These are phyloP conservation scores for Solanum verrucosum DNA, from an alignment of 257 asterid genomes.

Conservation along the genomic window DNA sequence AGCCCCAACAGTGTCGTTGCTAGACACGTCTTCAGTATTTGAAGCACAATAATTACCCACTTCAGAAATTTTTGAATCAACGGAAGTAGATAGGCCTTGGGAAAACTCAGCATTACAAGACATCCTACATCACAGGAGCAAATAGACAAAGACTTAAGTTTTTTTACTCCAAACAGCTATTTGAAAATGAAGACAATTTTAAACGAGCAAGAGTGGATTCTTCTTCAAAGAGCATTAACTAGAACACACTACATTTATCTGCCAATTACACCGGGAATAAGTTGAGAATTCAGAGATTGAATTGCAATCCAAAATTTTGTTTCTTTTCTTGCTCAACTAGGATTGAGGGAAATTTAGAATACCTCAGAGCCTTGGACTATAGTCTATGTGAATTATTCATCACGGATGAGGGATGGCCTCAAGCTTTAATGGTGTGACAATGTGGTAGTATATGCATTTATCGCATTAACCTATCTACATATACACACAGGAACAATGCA, in stretches of 20 bases:
- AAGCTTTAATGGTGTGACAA: background rate
- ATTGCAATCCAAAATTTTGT: background rate
- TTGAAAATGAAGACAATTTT: background rate
- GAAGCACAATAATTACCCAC: conserved; percentile 14
- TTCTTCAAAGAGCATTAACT: background rate
- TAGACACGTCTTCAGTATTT: conserved; percentile 12
- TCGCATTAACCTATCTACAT: background rate
- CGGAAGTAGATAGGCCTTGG: conserved; percentile 13
- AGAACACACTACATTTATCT: background rate
- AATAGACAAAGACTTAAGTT: background rate
- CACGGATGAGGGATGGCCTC: background rate
- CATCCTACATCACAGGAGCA: background rate
- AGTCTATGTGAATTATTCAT: background rate
- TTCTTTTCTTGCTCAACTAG: background rate
- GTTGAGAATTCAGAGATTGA: background rate
- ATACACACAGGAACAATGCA: background rate
- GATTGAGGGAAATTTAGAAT: background rate
- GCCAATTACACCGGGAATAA: background rate
- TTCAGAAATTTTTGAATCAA: conserved; percentile 26
- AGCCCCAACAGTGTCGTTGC: conserved; percentile 15
- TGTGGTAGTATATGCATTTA: background rate
- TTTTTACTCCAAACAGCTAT: background rate
- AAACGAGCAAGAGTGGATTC: background rate
- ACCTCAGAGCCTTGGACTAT: background rate
- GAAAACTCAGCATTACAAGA: conserved; percentile 5